Evolutionary conservation across 192 early-diverging fungal genomes (phyloP).

Genomic region (Geranomyces variabilis): DNA sequence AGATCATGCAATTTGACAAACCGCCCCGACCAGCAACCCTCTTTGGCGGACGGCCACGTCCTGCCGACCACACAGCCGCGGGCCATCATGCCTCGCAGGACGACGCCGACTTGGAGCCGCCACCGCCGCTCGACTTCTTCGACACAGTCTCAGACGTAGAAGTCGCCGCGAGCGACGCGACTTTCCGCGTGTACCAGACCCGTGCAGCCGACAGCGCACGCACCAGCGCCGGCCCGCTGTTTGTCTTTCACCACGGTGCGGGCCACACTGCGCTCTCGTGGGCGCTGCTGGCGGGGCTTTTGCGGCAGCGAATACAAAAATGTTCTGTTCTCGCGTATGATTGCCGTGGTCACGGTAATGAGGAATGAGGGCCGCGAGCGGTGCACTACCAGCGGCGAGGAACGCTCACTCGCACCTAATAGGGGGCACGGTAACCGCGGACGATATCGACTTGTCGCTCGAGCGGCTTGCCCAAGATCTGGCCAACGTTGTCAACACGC

Average conservation of each 20-base stretch:
- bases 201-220: too few species aligned
- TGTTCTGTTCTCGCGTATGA: conserved; percentile 37
- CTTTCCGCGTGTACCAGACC: conserved; percentile 21
- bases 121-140: conserved; percentile 7
- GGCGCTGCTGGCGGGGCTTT: conserved; percentile 23
- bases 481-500: conserved; percentile 23
- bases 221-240: conserved; percentile 25
- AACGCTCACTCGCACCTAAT: too few species aligned
- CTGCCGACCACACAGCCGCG: too few species aligned
- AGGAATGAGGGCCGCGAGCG: too few species aligned
- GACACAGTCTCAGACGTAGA: neutral
- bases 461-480: conserved; percentile 39
- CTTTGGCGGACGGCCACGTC: too few species aligned
- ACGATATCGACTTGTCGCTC: conserved; percentile 38
- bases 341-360: conserved; percentile 44
- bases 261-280: conserved; percentile 49
- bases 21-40: too few species aligned
- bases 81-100: too few species aligned
- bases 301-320: conserved; percentile 1
- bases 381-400: neutral
- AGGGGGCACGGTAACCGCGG: conserved; percentile 27
- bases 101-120: too few species aligned
- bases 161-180: neutral
- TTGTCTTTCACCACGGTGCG: conserved; percentile 53
- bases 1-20: too few species aligned